phyloP scores from a whole-genome alignment of 2,329 filamentous ascomycete species.

The Scytalidium lignicola region DNA sequence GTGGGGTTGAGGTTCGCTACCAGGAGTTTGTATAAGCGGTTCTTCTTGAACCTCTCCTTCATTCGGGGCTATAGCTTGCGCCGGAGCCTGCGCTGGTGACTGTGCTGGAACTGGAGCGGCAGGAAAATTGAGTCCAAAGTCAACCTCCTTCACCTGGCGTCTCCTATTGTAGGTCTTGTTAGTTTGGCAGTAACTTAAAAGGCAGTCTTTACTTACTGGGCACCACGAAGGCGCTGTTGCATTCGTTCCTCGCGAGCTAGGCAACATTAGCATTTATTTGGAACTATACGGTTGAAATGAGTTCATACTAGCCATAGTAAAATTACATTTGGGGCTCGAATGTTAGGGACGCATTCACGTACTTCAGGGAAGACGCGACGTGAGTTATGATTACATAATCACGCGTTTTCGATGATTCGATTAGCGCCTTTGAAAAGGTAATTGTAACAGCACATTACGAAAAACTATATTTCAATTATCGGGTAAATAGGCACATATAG shows the following conservation, averaged over 20 bases:
- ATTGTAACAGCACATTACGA: no score
- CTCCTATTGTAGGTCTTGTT: slow-evolving; percentile 33
- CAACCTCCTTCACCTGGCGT: slow-evolving; percentile 54
- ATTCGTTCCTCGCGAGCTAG: slow-evolving; percentile 56
- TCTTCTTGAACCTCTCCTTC: slow-evolving; percentile 5
- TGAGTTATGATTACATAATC: not conserved
- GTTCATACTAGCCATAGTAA: not conserved
- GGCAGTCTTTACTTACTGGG: slow-evolving; percentile 42
- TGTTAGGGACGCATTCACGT: not conserved
- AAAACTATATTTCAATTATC: no score
- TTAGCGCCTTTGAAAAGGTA: not conserved
- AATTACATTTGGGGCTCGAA: not conserved
- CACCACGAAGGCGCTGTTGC: slow-evolving; percentile 60
- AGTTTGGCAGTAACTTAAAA: slow-evolving; percentile 4
- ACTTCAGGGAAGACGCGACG: not conserved
- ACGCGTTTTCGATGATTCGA: not conserved
- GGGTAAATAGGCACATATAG: no score
- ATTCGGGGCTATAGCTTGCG: not conserved
- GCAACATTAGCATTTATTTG: not conserved
- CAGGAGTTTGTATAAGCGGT: slow-evolving; percentile 11
- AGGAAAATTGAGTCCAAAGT: slow-evolving; percentile 50
- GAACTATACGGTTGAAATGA: not conserved
- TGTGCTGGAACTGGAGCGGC: slow-evolving; percentile 20
- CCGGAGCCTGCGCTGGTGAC: not conserved
- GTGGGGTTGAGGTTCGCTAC: not conserved